phyloP scores from a whole-genome alignment of 2,329 filamentous ascomycete genomes.

The Magnaporthiopsis rhizophila region DNA sequence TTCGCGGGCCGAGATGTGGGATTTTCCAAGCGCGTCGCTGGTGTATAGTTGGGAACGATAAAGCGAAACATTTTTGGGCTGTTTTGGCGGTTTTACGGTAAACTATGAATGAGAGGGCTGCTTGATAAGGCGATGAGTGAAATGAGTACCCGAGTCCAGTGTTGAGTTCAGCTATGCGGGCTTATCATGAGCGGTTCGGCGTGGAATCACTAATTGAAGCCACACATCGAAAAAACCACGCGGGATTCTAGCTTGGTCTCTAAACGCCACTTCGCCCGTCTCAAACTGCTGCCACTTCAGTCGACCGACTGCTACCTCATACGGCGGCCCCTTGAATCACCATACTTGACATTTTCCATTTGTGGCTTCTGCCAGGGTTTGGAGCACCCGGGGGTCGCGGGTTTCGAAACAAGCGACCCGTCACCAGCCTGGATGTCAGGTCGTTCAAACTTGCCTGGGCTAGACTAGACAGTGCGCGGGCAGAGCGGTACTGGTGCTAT shows the following conservation, averaged over 20 bases:
- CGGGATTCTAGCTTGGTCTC: too few relatives aligned
- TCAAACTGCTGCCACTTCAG: too few relatives aligned
- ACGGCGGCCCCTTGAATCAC: neutral
- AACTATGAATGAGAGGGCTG: too few relatives aligned
- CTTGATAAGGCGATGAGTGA: neutral
- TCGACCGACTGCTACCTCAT: neutral
- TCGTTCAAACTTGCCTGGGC: neutral
- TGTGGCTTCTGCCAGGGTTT: neutral
- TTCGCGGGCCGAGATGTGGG: too few relatives aligned
- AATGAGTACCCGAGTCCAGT: neutral
- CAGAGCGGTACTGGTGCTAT: neutral
- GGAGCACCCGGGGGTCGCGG: neutral
- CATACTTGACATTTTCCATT: neutral
- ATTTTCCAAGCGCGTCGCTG: too few relatives aligned
- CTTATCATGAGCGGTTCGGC: neutral
- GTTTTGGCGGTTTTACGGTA: too few relatives aligned
- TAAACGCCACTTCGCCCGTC: neutral
- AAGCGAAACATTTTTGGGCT: neutral
- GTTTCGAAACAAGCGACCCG: neutral
- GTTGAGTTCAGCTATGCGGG: neutral
- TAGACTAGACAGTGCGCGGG: neutral
- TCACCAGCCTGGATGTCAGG: neutral
- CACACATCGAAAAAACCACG: neutral
- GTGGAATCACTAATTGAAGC: neutral
- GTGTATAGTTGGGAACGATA: neutral